Base-by-base conservation (phyloP, 257 asterid genomes). In the Ballota nigra region DNA sequence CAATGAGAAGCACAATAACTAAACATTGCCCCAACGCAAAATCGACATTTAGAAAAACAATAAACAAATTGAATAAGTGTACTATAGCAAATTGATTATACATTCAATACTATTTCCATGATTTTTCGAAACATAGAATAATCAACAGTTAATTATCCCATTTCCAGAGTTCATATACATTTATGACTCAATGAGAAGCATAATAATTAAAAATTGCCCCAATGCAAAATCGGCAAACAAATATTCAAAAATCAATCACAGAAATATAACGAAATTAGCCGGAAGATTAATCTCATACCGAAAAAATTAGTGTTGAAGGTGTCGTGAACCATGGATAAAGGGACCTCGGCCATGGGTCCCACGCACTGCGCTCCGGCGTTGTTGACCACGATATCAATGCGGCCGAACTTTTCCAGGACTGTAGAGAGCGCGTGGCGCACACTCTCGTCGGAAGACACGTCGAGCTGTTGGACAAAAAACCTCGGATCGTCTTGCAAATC, bases 301-400 rank as follows among this genome's bases (percentile, higher is more conserved):
- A 64, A 94, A 58, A 91, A 88, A 77, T 94, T 94, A n/a, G 99
- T 94, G 55, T 88, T 77, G 82, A 86, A 94, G 63, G 96, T 89
- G 7, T 75, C 81, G 26, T 91, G 78, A 58, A 91, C 76, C 23
- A 84, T 64, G 68, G 92, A 75, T 4, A 94, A 55, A 43, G 99
- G 99, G 55, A 94, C 74, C 84, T 94, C 99, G 26, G 95, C 96
- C 8, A 91, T 77, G 38, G 97, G 99, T 0, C 97, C 99, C 8
- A 91, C 75, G 78, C 99, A 91, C 82, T 79, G 97, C 52, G 88
- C 77, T 58, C 99, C 99, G 38, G 99, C 99, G 28, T 94, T 94
- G 65, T 94, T 91, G 6, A 94, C 95, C n/a, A 94, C 78, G 55
- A 94, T 61, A 77, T 94, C 99, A 34, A 94, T 78, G 0, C 90